phyloP scores from a whole-genome alignment of 306 rosid species.

The Pueraria montana region DNA sequence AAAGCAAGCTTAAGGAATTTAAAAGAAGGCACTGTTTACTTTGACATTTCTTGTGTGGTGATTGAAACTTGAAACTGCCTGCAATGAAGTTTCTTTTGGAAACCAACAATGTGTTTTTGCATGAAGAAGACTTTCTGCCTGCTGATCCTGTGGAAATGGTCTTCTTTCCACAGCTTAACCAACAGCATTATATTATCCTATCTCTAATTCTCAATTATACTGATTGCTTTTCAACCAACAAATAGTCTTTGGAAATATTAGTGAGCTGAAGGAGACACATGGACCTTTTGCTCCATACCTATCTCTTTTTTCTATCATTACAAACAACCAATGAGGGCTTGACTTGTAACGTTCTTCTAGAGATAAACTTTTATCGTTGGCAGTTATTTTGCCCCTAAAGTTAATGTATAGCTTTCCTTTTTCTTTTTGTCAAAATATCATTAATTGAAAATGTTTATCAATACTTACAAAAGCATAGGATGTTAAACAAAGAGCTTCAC shows the following conservation, averaged over 20 bases:
- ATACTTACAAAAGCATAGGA: too few relatives aligned
- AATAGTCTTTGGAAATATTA: constrained; percentile 16
- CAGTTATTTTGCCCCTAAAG: neutral
- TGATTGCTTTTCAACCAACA: constrained; percentile 47
- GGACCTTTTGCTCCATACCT: constrained; percentile 14
- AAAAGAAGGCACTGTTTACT: neutral
- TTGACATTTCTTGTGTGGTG: neutral
- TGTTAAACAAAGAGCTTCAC: too few relatives aligned
- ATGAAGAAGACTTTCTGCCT: constrained; percentile 14
- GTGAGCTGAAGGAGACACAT: constrained; percentile 33
- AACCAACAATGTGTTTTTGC: neutral
- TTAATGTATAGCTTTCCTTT: neutral
- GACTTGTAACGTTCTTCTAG: constrained; percentile 13
- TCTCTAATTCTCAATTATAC: constrained; percentile 13
- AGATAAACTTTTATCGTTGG: neutral
- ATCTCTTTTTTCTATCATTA: constrained; percentile 20
- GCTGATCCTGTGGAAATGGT: constrained; percentile 3
- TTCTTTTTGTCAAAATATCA: too few relatives aligned
- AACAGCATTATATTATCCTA: neutral
- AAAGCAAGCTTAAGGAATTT: neutral
- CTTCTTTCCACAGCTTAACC: constrained; percentile 20
- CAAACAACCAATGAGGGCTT: neutral
- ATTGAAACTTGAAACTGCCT: constrained; percentile 6
- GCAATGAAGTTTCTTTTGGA: neutral
- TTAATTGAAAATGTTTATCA: too few relatives aligned